Conservation (phyloP, 2,329 filamentous ascomycete species). For the Arthrobotrys pseudoclavata region DNA sequence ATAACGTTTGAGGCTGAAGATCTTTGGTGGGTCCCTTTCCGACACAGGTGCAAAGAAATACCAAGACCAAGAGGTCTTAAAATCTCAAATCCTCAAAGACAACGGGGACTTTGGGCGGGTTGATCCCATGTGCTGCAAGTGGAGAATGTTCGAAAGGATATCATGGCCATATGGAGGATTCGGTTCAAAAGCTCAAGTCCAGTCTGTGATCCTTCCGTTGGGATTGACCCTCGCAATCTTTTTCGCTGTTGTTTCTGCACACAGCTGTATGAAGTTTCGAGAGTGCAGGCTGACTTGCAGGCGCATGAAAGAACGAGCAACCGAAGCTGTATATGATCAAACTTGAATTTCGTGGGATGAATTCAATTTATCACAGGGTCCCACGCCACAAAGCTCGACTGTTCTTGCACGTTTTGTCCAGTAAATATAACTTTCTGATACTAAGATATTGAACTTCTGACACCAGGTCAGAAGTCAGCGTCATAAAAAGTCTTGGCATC, state of each 20-base stretch:
- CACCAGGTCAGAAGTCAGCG: conserved; percentile 11
- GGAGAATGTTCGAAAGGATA: conserved; percentile 17
- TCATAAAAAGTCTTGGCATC: conserved; percentile 36
- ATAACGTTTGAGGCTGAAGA: conserved; percentile 59
- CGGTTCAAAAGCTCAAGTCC: background rate
- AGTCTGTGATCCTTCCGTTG: conserved; percentile 32
- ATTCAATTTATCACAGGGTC: conserved; percentile 33
- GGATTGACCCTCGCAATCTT: background rate
- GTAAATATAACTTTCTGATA: conserved; percentile 34
- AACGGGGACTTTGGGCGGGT: conserved; percentile 10
- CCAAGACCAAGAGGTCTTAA: conserved; percentile 30
- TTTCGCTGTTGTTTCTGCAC: background rate
- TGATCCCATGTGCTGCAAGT: conserved; percentile 11
- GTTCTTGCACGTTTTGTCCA: conserved; percentile 17
- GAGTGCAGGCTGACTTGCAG: conserved; percentile 34
- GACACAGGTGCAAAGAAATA: conserved; percentile 25
- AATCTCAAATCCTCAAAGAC: conserved; percentile 38
- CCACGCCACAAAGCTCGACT: conserved; percentile 16
- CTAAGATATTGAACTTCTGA: conserved; percentile 17
- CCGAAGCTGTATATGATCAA: conserved; percentile 22
- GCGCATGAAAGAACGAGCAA: conserved; percentile 22
- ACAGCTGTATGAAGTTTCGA: conserved; percentile 7
- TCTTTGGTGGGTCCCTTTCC: conserved; percentile 28
- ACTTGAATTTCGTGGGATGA: too few species aligned
- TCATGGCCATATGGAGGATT: conserved; percentile 30